Conservation (phyloP, 116 monocot genomes). For the Cymodocea nodosa region DNA sequence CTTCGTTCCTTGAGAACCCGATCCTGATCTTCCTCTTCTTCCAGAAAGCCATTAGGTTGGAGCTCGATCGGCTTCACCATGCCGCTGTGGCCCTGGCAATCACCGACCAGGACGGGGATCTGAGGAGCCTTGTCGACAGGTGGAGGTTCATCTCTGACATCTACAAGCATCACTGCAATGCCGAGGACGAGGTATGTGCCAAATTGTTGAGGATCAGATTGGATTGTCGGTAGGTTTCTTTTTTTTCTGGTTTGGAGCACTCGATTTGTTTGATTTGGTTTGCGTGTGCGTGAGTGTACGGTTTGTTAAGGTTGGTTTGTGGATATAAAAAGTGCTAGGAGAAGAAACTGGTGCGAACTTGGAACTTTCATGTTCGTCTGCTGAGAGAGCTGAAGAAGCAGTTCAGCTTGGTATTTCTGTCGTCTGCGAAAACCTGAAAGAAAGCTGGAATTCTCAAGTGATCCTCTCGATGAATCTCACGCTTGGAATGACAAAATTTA, state of each 20-base stretch:
- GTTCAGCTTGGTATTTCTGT: too few relatives aligned
- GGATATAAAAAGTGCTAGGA: too few relatives aligned
- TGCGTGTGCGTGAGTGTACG: too few relatives aligned
- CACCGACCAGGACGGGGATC: conserved; percentile 51
- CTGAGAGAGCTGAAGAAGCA: neutral
- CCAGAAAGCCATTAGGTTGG: conserved; percentile 84
- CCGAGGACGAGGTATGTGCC: conserved; percentile 91
- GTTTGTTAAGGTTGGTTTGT: too few relatives aligned
- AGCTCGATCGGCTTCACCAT: conserved; percentile 78
- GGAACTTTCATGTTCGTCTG: neutral
- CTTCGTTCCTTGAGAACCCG: conserved; percentile 40
- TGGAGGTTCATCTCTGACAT: conserved; percentile 68
- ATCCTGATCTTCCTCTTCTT: conserved; percentile 77
- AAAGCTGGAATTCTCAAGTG: too few relatives aligned
- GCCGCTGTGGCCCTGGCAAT: conserved; percentile 51
- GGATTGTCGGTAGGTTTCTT: neutral
- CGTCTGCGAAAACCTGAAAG: too few relatives aligned
- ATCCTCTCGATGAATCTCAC: too few relatives aligned
- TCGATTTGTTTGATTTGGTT: too few relatives aligned
- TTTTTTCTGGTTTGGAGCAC: too few relatives aligned
- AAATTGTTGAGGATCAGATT: too few relatives aligned
- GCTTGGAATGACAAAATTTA: too few relatives aligned
- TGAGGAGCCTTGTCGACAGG: conserved; percentile 38
- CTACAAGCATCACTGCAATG: conserved; percentile 93
- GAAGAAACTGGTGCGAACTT: too few relatives aligned